These are phyloP conservation scores for Royoungia palumana DNA, from an alignment of 768 basidiomycete species.

Conservation along the genomic window DNA sequence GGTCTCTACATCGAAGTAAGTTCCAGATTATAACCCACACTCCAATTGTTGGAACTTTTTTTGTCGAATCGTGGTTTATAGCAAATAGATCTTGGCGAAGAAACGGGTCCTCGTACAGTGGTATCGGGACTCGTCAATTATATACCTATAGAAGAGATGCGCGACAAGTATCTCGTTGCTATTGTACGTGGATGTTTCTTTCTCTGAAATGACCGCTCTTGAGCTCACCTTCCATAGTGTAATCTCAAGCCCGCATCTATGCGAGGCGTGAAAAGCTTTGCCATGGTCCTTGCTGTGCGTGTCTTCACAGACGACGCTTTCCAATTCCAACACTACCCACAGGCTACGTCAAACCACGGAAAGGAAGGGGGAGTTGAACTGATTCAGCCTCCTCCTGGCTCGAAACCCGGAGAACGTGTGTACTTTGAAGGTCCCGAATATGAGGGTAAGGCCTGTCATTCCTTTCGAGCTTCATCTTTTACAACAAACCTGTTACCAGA, in stretches of 20 bases:
- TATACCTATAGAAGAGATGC: constrained; percentile 93
- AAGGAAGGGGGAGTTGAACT: constrained; percentile 90
- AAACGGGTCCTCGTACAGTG: constrained; percentile 91
- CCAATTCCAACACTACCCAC: constrained; percentile 2
- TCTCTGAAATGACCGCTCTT: background rate
- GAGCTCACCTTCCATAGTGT: constrained; percentile 45
- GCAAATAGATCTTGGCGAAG: constrained; percentile 97
- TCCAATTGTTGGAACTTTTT: background rate
- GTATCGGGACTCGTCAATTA: constrained; percentile 97
- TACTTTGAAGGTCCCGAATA: constrained; percentile 93
- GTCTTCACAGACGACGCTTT: background rate
- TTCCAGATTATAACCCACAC: background rate
- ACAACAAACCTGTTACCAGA: constrained; percentile 34
- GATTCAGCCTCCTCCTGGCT: constrained; percentile 79
- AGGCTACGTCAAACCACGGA: constrained; percentile 90
- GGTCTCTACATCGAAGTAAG: constrained; percentile 91
- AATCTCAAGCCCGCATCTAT: constrained; percentile 95
- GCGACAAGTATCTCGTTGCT: constrained; percentile 74
- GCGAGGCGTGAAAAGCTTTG: constrained; percentile 97
- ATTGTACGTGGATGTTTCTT: constrained; percentile 50
- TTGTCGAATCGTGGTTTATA: constrained; percentile 25
- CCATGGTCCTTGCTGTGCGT: constrained; percentile 92
- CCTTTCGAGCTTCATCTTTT: background rate
- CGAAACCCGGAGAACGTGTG: constrained; percentile 88
- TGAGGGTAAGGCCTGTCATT: constrained; percentile 53